Base-by-base conservation (phyloP, 768 basidiomycete species). In the Omphalotus guepiniiformis region DNA sequence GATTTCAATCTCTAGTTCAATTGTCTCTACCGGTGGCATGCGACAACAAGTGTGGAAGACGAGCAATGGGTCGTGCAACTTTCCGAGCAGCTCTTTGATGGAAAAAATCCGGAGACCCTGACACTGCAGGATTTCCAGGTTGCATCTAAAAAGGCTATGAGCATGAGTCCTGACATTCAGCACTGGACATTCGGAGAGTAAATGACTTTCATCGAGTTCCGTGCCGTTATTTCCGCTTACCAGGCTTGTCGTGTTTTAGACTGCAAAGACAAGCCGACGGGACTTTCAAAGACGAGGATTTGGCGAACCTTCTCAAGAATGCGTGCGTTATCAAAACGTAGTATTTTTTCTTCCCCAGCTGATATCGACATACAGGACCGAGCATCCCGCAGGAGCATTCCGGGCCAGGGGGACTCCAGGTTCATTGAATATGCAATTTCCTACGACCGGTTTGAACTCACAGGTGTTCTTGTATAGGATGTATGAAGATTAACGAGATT, bases 1-100 rank as follows among this genome's bases (percentile, higher is more conserved):
- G 21, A 32, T 35, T 5, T 2, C 13, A 23, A 16, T 42, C 23
- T 39, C 8, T 30, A 88, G 84, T 92, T 92, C 70, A 92, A 92
- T 56, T 85, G 85, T 55, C 66, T 92, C 47, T 92, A 92, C 63
- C 78, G 86, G 16, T 73, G 90, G 90, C 90, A 93, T 38, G 83
- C 90, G 1, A 90, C 89, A 0, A 88, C 85, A 0, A 88, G 85
- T 36, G 55, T 58, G 13, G 72, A 75, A 44, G 89, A 91, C 44
- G 89, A 87, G 58, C 63, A 80, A 47, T 91, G 87, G 86, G 77
- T 82, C 2, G 57, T 65, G 28, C 23, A 58, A 16, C 62, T 80
- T 15, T 80, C 86, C 55, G 53, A 55, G 23, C 47, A 72, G 4
- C 49, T 83, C 30, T 90, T 89, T 62, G 69, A 71, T 0, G 75